Conservation (phyloP, 2,329 filamentous ascomycete species). For the Exophiala viscosa region DNA sequence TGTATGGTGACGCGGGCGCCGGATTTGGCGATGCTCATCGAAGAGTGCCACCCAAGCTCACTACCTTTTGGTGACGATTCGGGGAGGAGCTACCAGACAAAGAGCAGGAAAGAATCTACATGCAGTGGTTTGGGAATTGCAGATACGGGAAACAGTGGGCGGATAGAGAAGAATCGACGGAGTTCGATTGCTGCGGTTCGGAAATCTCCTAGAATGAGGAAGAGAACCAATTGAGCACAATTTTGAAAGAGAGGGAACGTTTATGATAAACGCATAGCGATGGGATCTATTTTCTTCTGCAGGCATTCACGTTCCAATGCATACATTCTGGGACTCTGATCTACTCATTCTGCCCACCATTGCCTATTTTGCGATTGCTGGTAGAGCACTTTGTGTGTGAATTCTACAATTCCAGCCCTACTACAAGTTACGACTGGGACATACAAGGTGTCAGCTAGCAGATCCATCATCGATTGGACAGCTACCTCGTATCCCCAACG, state of each 20-base stretch:
- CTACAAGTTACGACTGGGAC: too few relatives aligned
- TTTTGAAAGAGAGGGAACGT: not conserved
- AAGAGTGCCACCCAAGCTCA: constrained; percentile 30
- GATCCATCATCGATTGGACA: too few relatives aligned
- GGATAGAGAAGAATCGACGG: constrained; percentile 24
- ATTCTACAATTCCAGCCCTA: too few relatives aligned
- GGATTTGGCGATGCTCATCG: constrained; percentile 30
- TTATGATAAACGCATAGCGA: not conserved
- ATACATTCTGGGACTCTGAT: too few relatives aligned
- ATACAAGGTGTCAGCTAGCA: too few relatives aligned
- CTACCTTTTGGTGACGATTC: constrained; percentile 21
- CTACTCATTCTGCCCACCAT: too few relatives aligned
- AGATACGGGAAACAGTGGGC: constrained; percentile 4
- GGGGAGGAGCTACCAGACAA: constrained; percentile 10
- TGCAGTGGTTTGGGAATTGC: constrained; percentile 11
- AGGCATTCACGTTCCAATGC: too few relatives aligned
- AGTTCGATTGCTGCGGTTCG: constrained; percentile 11
- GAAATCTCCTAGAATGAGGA: constrained; percentile 25
- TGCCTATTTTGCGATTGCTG: too few relatives aligned
- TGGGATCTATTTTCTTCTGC: not conserved
- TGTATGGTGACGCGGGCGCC: constrained; percentile 26
- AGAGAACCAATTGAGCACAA: constrained; percentile 15
- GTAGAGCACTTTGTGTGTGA: too few relatives aligned
- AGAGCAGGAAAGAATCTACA: constrained; percentile 15
- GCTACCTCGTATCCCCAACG: too few relatives aligned